phyloP scores from a whole-genome alignment of 257 asterid species.

The Cordia subcordata region DNA sequence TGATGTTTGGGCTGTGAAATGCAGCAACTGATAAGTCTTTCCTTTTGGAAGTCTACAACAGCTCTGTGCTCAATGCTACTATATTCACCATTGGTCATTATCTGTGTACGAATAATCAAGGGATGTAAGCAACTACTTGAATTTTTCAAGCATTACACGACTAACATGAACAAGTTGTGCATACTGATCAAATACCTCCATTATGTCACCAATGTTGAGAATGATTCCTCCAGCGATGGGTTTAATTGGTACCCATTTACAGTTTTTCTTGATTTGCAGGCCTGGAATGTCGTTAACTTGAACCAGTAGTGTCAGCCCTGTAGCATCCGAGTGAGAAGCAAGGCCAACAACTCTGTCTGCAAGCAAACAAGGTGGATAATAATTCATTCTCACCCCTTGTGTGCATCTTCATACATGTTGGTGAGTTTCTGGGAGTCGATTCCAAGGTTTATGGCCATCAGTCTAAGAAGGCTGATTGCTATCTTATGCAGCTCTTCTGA shows the following conservation, averaged over 20 bases:
- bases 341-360: conserved; percentile 36
- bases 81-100: conserved; percentile 32
- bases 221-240: conserved; percentile 31
- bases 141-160: not conserved
- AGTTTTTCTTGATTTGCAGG: conserved; percentile 26
- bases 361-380: conserved; percentile 30
- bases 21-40: conserved; percentile 30
- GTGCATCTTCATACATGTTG: conserved; percentile 19
- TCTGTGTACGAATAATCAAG: conserved; percentile 12
- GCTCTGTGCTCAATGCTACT: conserved; percentile 34
- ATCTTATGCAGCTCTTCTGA: conserved; percentile 21
- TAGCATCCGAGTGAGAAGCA: conserved; percentile 35
- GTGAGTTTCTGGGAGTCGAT: conserved; percentile 19
- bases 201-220: conserved; percentile 31
- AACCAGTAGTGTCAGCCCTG: conserved; percentile 22
- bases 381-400: conserved; percentile 41
- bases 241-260: conserved; percentile 26
- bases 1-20: conserved; percentile 25
- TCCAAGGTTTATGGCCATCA: conserved; percentile 30
- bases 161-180: not conserved
- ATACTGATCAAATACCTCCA: conserved; percentile 19
- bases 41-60: conserved; percentile 19
- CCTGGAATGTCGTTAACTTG: conserved; percentile 30
- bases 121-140: not conserved
- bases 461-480: conserved; percentile 14